Evolutionary conservation across 495 filamentous ascomycete genomes (phyloP), one percentile per base, ranked within the genome.

Genomic region (Polyplosphaeria fusca): DNA sequence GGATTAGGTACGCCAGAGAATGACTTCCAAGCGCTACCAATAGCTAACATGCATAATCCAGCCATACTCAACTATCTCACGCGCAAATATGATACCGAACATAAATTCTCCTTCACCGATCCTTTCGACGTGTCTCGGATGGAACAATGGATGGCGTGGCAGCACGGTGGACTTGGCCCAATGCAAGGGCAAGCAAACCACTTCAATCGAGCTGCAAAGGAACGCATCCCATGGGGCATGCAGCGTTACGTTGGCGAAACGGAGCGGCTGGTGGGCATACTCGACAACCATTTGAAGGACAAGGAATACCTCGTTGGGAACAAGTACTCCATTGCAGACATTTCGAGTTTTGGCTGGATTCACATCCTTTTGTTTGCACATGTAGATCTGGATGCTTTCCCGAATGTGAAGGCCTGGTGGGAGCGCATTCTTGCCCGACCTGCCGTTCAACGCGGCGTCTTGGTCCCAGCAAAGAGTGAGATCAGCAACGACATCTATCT

Each of bases 61-160:
- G 70, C 68, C 4, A 72, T 72, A 42, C 61, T 72, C 1, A 32
- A 46, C 26, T 72, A 72, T 53, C 52, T 72, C 22, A 67, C 67
- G 0, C 57, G 67, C 0, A 63, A 70, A 47, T 72, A 71, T 54
- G 70, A 72, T 46, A 67, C 68, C 11, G 67, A 72, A 9, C 60
- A 72, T 59, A 69, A 68, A 52, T 67, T 72, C 63, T 59, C 51
- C 50, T 72, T 72, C 63, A 60, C 64, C n/a, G 63, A 67, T 37
- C 61, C 61, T 38, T 50, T 63, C 9, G 68, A 72, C 25, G 32
- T 67, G n/a, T 66, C 58, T 23, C 57, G 59, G 2, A 57, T 58
- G 13, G 70, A 72, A 49, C 70, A 72, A 61, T 72, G 70, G 70
- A 65, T 72, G 39, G 67, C 70, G 13, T 72, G 70, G 70, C 70